Base-by-base conservation (phyloP, 192 early-diverging fungal genomes). In the Backusella tuberculispora region DNA sequence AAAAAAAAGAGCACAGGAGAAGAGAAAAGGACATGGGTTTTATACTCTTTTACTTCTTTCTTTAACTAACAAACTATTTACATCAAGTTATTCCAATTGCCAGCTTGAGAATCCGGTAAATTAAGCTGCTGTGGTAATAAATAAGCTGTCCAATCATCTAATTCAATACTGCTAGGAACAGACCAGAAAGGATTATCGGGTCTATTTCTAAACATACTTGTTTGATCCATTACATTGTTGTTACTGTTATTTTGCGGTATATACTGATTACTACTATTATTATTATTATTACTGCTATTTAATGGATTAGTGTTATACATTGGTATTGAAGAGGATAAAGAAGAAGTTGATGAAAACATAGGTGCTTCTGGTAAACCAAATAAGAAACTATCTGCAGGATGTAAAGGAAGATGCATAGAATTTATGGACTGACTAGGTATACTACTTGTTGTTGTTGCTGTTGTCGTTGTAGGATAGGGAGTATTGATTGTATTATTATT, bases 151-250 rank as follows among this genome's bases (percentile, higher is more conserved):
- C 79, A 80, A 43, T 76, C 79, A 66, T 76, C 75, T 42, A 76
- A 66, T 56, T 80, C 75, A n/a, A 80, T 73, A 41, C 75, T 80
- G 34, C 75, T 80, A 26, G 79, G 79, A 21, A 80, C 79, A 34
- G 74, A 73, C 79, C 79, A 80, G 40, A 80, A 80, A 3, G 79
- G 79, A 56, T 80, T 80, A 34, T 74, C 79, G 6, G 79, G 79
- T 46, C 75, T 71, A 42, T 80, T 73, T 17, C 79, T 65, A 8
- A 80, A 80, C 34, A 74, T 53, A 29, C 26, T 46, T 26, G 43
- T 46, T 46, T 70, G 26, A 29, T 34, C 50, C 38, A 42, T 72
- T n/a, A 24, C 26, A 26, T 9, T 53, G n/a, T 21, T 53, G 9
- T 9, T 53, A 17, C 10, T 53, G 9, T 70, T 42, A 45, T 48